Evolutionary conservation across 371 early-diverging fungal species (phyloP), one percentile per base, ranked within the genome.

Genomic region (Sporodiniella umbellata): DNA sequence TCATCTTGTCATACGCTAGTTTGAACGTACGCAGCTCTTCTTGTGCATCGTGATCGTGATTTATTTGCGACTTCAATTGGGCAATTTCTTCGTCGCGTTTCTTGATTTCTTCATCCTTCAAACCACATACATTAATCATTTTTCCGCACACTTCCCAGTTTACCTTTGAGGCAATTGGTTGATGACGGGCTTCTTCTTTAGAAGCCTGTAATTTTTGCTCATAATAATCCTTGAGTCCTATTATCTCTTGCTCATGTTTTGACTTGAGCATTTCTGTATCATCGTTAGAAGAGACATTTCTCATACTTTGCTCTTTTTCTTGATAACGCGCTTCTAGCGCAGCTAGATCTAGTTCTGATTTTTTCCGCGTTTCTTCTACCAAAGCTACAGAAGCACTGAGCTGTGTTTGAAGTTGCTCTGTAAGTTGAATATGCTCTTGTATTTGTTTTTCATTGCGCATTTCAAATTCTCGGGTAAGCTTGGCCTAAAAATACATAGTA

Each of bases 1-100:
- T 43, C 68, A 74, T 60, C 33, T 70, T 70, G 5, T 67, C 70
- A 53, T 64, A 74, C 2, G 70, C 65, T 24, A 48, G 39, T 35
- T 63, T 54, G 23, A 63, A 51, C 12, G 58, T 54, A 11, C 52
- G 46, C 33, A 58, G 35, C 40, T 62, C 63, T 10, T 60, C 56
- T 38, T 37, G 25, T 12, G 12, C 19, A 19, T 35, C 21, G 17
- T 53, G 42, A 7, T 31, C 31, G 12, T 62, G 23, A 44, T 52
- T 61, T 15, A 24, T 28, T 26, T 39, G 44, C 28, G 52, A 43
- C 31, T 52, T 58, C n/a, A 30, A 24, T 33, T 58, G 47, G 18
- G 33, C 46, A 42, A 33, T 48, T 48, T 42, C 47, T 30, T 43
- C 7, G n/a, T 54, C 48, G 17, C 17, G 40, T 35, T 24, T 42